phyloP scores from a whole-genome alignment of 2,329 filamentous ascomycete genomes.

The Monilinia vaccinii-corymbosi region DNA sequence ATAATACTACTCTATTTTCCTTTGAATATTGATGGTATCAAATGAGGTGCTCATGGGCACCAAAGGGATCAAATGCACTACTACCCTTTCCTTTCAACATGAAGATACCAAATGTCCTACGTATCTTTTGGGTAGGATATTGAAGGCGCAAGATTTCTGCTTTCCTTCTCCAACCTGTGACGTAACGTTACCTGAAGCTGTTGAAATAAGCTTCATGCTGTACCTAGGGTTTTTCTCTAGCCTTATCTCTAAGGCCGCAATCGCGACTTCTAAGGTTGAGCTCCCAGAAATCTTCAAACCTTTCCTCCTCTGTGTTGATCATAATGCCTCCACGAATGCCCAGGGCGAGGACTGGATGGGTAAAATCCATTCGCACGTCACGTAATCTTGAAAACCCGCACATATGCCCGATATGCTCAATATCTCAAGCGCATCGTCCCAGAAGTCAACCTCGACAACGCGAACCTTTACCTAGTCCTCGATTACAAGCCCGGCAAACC shows the following conservation, averaged over 20 bases:
- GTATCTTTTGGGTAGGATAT: too few species aligned
- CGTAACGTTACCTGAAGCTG: constrained; percentile 2
- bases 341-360: constrained; percentile 17
- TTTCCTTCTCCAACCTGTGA: neutral
- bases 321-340: constrained; percentile 29
- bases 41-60: too few species aligned
- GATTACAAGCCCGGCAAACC: constrained; percentile 13
- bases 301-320: constrained; percentile 8
- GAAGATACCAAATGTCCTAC: too few species aligned
- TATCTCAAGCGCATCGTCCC: constrained; percentile 9
- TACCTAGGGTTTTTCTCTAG: neutral
- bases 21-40: too few species aligned
- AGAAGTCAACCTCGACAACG: constrained; percentile 5
- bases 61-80: too few species aligned
- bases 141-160: neutral
- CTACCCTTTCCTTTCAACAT: too few species aligned
- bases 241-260: constrained; percentile 11
- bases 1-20: too few species aligned
- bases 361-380: constrained; percentile 11
- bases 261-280: neutral
- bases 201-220: neutral
- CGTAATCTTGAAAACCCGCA: constrained; percentile 8
- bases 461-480: constrained; percentile 9
- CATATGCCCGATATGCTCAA: constrained; percentile 24
- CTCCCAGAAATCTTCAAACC: constrained; percentile 12